Conservation (phyloP, 169 alveolate genomes). For the Eimeria falciformis region DNA sequence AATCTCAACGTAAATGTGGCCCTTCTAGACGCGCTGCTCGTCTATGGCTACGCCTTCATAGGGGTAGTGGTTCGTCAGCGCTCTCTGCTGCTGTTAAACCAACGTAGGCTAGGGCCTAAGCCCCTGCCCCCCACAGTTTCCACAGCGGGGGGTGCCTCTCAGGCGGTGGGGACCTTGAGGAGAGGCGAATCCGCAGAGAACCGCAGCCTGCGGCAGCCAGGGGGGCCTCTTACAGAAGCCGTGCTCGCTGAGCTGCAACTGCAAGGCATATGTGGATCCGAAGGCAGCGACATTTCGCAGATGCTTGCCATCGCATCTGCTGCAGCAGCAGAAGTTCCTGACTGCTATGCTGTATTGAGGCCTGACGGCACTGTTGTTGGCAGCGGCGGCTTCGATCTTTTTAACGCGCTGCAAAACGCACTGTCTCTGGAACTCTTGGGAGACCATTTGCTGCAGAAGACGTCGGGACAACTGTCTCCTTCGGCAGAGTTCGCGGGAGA, state of each 20-base stretch:
- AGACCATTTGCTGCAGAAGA: constrained; percentile 53
- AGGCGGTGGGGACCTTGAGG: neutral
- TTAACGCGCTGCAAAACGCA: constrained; percentile 10
- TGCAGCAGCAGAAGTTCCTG: constrained; percentile 43
- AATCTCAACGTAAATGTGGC: constrained; percentile 67
- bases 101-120: constrained; percentile 34
- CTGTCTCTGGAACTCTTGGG: constrained; percentile 65
- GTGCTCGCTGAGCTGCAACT: constrained; percentile 16
- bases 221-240: neutral
- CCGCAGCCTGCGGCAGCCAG: constrained; percentile 18
- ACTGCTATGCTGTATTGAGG: constrained; percentile 32
- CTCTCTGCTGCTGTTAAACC: constrained; percentile 17
- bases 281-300: constrained; percentile 24
- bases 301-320: constrained; percentile 23
- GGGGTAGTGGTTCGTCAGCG: constrained; percentile 61
- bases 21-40: constrained; percentile 59
- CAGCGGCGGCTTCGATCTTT: constrained; percentile 57
- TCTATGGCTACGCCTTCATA: constrained; percentile 63
- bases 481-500: constrained; percentile 74
- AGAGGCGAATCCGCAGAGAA: constrained; percentile 13
- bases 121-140: neutral
- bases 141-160: neutral
- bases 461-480: constrained; percentile 59
- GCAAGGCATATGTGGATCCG: neutral
- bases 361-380: constrained; percentile 44